Conservation (phyloP, 1,284 basidiomycete species). For the Cryptococcus sp. region DNA sequence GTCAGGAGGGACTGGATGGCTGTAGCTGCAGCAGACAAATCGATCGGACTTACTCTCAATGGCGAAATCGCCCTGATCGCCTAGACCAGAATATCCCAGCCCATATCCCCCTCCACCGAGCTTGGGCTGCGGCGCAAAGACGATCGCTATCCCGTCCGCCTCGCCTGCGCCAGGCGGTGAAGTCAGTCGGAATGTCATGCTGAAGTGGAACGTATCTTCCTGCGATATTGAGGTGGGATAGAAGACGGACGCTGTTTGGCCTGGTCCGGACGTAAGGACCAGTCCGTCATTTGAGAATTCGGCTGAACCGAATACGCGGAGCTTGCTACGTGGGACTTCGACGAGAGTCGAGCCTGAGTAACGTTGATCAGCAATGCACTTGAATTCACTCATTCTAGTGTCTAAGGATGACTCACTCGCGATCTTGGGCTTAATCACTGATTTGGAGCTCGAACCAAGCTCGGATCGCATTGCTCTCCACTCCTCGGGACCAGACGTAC, state of each 20-base stretch:
- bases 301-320: conserved; percentile 25
- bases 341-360: conserved; percentile 4
- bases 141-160: conserved; percentile 45
- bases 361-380: not conserved
- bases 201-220: conserved; percentile 15
- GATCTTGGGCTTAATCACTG: conserved; percentile 12
- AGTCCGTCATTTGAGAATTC: conserved; percentile 5
- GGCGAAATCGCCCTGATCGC: conserved; percentile 39
- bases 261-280: conserved; percentile 23
- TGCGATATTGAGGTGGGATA: conserved; percentile 13
- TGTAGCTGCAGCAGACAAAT: too few relatives aligned
- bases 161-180: conserved; percentile 23
- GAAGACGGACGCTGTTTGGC: conserved; percentile 37
- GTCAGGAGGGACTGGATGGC: not conserved
- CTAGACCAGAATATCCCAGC: conserved; percentile 44
- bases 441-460: conserved; percentile 26
- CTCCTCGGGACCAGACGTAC: conserved; percentile 54
- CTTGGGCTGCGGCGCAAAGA: conserved; percentile 19
- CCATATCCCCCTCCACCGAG: conserved; percentile 43
- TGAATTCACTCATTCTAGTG: not conserved
- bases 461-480: conserved; percentile 54
- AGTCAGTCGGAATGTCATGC: conserved; percentile 34
- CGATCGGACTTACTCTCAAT: conserved; percentile 41
- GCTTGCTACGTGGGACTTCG: conserved; percentile 1
- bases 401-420: conserved; percentile 11